phyloP scores from a whole-genome alignment of 495 filamentous ascomycete genomes.

The Neurospora sp. region DNA sequence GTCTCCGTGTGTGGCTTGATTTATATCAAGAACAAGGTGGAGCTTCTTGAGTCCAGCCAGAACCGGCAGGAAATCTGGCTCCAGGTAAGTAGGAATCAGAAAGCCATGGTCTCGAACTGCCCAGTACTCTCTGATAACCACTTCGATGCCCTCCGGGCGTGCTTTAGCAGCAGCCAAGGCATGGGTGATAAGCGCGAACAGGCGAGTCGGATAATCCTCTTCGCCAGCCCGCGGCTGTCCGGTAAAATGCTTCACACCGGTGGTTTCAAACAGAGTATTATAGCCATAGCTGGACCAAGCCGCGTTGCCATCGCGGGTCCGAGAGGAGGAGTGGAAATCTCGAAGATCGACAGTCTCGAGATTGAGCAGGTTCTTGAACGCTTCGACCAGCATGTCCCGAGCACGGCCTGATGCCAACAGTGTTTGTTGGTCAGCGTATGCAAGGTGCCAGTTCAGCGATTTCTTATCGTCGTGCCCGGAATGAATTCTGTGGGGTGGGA shows the following conservation, averaged over 20 bases:
- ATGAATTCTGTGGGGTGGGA: background rate
- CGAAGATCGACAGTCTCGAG: slow-evolving; percentile 40
- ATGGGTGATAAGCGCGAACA: slow-evolving; percentile 22
- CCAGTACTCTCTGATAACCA: slow-evolving; percentile 20
- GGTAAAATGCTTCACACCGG: background rate
- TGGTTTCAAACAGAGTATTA: slow-evolving; percentile 13
- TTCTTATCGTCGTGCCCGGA: background rate
- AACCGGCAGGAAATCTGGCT: slow-evolving; percentile 16
- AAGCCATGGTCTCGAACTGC: slow-evolving; percentile 21
- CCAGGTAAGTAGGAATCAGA: slow-evolving; percentile 22
- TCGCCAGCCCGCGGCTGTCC: background rate
- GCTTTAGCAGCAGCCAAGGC: slow-evolving; percentile 26
- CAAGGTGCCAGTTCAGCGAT: background rate
- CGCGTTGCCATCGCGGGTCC: slow-evolving; percentile 19
- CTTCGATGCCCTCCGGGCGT: slow-evolving; percentile 26
- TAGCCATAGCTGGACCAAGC: slow-evolving; percentile 29
- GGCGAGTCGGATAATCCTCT: slow-evolving; percentile 6
- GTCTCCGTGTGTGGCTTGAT: background rate
- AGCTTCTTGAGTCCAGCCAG: slow-evolving; percentile 26
- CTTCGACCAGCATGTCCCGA: slow-evolving; percentile 38
- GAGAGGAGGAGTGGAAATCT: slow-evolving; percentile 31
- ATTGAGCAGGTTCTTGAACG: slow-evolving; percentile 37
- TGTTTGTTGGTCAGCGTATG: slow-evolving; percentile 14
- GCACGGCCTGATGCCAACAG: slow-evolving; percentile 31
- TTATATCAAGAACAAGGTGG: slow-evolving; percentile 17